phyloP scores from a whole-genome alignment of 768 basidiomycete species.

The Macrolepiota dolichaula region DNA sequence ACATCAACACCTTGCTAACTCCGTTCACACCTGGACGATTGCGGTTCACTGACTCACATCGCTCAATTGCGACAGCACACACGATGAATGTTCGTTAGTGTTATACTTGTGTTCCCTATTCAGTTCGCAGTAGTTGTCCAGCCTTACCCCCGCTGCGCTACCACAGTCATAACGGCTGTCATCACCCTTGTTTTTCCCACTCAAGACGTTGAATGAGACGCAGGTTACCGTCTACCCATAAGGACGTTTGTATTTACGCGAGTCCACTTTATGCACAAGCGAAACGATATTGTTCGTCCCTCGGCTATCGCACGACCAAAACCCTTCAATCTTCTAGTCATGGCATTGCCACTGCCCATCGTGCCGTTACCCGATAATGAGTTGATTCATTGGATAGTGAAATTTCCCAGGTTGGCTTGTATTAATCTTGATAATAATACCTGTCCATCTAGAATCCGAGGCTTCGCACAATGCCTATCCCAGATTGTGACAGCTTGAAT shows the following conservation, averaged over 20 bases:
- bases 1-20: conserved; percentile 2
- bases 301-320: not conserved
- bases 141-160: not conserved
- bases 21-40: not conserved
- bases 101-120: not conserved
- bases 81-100: not conserved
- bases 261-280: not conserved
- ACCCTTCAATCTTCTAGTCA: not conserved
- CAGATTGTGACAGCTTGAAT: too few species aligned
- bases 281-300: not conserved
- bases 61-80: not conserved
- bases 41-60: not conserved
- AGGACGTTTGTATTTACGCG: too few species aligned
- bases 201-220: not conserved
- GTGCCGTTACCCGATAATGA: conserved; percentile 4
- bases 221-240: not conserved
- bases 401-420: too few species aligned
- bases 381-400: too few species aligned
- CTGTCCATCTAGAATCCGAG: too few species aligned
- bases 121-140: not conserved
- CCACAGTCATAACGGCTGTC: not conserved
- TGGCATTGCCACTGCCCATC: conserved; percentile 2
- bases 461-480: too few species aligned
- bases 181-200: not conserved
- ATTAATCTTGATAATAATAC: too few species aligned